Evolutionary conservation across 148 eudicot genomes (phyloP).

Genomic region (Rhododendron williamsianum): DNA sequence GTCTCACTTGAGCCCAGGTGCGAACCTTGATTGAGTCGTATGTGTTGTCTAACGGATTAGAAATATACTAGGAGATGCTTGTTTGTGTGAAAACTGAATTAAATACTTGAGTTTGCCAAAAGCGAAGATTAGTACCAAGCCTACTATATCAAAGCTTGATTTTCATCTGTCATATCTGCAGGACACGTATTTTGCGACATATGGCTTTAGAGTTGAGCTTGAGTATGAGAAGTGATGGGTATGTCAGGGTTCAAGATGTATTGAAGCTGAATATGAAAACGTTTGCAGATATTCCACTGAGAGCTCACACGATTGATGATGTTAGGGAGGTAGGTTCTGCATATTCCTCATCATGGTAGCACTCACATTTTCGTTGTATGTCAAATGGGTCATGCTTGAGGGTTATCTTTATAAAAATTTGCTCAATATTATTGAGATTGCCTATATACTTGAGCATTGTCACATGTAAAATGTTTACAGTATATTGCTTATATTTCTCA

Average conservation of each 20-base stretch:
- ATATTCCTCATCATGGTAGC: not conserved
- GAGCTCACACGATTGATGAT: slow-evolving; percentile 77
- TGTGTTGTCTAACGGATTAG: not conserved
- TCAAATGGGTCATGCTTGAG: not conserved
- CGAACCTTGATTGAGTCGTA: not conserved
- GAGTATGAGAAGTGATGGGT: slow-evolving; percentile 85
- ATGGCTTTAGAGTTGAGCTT: slow-evolving; percentile 69
- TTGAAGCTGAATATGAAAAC: slow-evolving; percentile 61
- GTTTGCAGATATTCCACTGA: slow-evolving; percentile 61
- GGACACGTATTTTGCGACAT: slow-evolving; percentile 85
- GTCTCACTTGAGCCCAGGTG: not conserved
- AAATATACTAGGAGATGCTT: slow-evolving; percentile 2
- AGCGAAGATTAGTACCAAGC: not conserved
- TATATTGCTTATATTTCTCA: not conserved
- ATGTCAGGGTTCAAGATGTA: slow-evolving; percentile 73
- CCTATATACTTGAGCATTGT: not conserved
- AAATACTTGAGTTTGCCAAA: not conserved
- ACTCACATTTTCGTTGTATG: not conserved
- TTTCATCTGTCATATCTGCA: slow-evolving; percentile 14
- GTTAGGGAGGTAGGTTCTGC: slow-evolving; percentile 68
- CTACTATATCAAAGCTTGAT: not conserved
- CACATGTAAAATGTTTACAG: not conserved
- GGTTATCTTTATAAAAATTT: not conserved
- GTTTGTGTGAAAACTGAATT: not conserved
- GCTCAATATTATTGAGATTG: not conserved